These are phyloP conservation scores for Fusarium sterilihyphosum DNA, from an alignment of 2,329 filamentous ascomycete genomes.

Conservation along the genomic window DNA sequence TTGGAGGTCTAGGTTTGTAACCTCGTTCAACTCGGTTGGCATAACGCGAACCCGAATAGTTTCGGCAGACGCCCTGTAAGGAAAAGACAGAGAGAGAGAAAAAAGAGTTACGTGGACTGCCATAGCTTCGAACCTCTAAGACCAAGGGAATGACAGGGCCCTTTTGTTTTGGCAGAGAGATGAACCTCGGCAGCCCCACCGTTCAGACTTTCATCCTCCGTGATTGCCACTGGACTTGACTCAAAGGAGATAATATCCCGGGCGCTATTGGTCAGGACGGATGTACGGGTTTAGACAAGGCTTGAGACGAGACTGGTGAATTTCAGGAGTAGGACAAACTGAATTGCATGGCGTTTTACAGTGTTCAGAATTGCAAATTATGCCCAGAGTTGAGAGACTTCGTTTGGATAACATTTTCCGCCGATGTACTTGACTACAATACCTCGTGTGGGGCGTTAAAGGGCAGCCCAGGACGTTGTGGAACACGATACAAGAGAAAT, in stretches of 20 bases:
- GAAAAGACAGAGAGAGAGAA: neutral
- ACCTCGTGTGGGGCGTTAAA: neutral
- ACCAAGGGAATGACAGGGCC: constrained; percentile 31
- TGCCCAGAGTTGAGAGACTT: constrained; percentile 1
- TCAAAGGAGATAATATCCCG: constrained; percentile 35
- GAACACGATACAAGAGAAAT: neutral
- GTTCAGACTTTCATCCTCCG: neutral
- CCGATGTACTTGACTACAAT: neutral
- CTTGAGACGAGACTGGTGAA: constrained; percentile 1
- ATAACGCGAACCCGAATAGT: constrained; percentile 27
- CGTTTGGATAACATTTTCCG: constrained; percentile 8
- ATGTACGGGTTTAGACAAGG: constrained; percentile 21
- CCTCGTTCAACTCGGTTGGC: constrained; percentile 11
- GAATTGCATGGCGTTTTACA: constrained; percentile 9
- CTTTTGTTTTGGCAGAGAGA: neutral
- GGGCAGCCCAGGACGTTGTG: neutral
- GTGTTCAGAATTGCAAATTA: neutral
- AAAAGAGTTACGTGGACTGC: neutral
- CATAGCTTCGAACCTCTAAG: constrained; percentile 28
- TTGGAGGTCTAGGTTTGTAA: neutral
- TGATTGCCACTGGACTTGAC: constrained; percentile 21
- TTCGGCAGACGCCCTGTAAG: constrained; percentile 24
- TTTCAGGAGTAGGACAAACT: constrained; percentile 10
- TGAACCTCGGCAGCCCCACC: constrained; percentile 28
- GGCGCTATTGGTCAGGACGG: constrained; percentile 8